These are phyloP conservation scores for Thalassiosira exigua DNA, from an alignment of 352 stramenopile species.

Conservation along the genomic window DNA sequence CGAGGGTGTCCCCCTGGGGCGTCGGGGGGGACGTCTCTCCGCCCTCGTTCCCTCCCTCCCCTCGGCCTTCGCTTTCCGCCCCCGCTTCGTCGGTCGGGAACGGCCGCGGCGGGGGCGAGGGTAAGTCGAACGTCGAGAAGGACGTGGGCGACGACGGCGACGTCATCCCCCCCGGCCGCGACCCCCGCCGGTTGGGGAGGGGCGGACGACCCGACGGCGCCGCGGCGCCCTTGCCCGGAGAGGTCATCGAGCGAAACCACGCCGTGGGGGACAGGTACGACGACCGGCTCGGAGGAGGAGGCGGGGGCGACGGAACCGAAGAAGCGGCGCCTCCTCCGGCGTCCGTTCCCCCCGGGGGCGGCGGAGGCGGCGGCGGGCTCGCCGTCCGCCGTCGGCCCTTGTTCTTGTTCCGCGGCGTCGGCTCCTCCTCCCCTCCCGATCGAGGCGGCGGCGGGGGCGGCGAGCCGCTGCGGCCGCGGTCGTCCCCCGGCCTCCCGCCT, in stretches of 20 bases:
- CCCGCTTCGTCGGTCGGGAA: background rate
- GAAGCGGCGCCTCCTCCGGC: background rate
- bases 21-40: background rate
- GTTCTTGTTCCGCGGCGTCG: constrained; percentile 9
- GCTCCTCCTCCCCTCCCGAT: background rate
- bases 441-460: no score
- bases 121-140: constrained; percentile 51
- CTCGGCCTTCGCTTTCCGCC: background rate
- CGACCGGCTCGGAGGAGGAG: background rate
- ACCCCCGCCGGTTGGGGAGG: background rate
- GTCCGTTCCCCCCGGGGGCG: background rate
- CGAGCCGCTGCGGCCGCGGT: no score
- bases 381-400: background rate
- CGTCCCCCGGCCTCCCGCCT: no score
- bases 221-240: background rate
- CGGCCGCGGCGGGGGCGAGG: constrained; percentile 2
- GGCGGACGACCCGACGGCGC: background rate
- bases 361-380: background rate
- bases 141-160: constrained; percentile 23
- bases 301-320: background rate
- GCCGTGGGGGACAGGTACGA: constrained; percentile 24
- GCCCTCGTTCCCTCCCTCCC: background rate
- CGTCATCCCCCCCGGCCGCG: background rate
- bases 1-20: constrained; percentile 15
- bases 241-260: constrained; percentile 37